These are phyloP conservation scores for Spergularia bocconei DNA, from an alignment of 148 eudicot genomes.

Conservation along the genomic window DNA sequence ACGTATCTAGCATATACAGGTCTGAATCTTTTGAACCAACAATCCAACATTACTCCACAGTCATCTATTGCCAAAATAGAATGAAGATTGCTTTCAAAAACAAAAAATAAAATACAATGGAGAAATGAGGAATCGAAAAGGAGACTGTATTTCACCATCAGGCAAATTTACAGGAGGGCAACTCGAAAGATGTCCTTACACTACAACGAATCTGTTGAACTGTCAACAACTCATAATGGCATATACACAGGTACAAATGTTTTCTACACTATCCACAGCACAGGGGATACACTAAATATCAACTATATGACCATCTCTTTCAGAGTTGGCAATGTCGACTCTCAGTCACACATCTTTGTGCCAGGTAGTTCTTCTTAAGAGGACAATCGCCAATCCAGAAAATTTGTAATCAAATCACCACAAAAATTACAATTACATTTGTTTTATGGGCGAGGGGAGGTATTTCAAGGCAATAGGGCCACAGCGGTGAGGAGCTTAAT, in stretches of 20 bases:
- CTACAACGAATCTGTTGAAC: neutral
- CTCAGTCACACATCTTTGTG: neutral
- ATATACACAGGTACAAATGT: constrained; percentile 11
- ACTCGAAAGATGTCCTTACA: neutral
- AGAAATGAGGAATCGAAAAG: neutral
- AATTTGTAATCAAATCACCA: constrained; percentile 10
- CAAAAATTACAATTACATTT: constrained; percentile 19
- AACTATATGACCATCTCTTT: neutral
- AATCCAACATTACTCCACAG: no score
- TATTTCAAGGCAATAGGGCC: neutral
- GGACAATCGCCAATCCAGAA: neutral
- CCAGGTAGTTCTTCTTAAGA: constrained; percentile 5
- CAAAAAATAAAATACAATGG: no score
- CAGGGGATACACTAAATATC: neutral
- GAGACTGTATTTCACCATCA: neutral
- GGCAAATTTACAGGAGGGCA: no score
- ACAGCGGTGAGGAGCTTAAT: constrained; percentile 5
- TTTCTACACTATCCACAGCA: constrained; percentile 3
- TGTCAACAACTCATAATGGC: neutral
- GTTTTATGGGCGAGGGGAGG: neutral
- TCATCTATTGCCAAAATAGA: no score
- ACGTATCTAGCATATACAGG: no score
- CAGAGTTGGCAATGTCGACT: neutral
- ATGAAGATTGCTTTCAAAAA: no score
- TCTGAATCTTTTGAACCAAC: no score